phyloP scores from a whole-genome alignment of 768 basidiomycete genomes.

The Paxillus involutus region DNA sequence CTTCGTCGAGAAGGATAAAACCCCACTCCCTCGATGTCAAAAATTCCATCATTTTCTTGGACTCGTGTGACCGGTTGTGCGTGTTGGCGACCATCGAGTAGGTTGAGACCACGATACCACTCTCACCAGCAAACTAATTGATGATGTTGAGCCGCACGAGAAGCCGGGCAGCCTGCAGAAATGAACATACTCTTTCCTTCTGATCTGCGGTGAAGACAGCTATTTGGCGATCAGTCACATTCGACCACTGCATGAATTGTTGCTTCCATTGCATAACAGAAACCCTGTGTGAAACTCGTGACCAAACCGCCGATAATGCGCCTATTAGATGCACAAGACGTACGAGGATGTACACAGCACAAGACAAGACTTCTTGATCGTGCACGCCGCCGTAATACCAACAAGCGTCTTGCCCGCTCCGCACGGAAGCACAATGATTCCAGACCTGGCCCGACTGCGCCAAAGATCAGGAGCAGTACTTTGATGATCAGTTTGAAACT shows the following conservation, averaged over 20 bases:
- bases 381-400: constrained; percentile 99
- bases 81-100: constrained; percentile 99
- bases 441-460: constrained; percentile 88
- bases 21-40: constrained; percentile 99
- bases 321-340: constrained; percentile 32
- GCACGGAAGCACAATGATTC: constrained; percentile 97
- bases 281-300: constrained; percentile 46
- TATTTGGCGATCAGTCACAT: constrained; percentile 94
- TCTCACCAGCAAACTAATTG: constrained; percentile 87
- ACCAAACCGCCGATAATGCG: constrained; percentile 1
- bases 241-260: constrained; percentile 98
- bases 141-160: constrained; percentile 3
- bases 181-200: constrained; percentile 80
- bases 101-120: constrained; percentile 97
- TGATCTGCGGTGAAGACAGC: constrained; percentile 97
- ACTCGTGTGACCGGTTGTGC: constrained; percentile 96
- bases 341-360: constrained; percentile 98
- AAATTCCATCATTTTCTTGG: constrained; percentile 99
- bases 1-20: constrained; percentile 95
- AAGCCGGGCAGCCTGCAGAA: background rate
- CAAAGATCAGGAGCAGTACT: constrained; percentile 1
- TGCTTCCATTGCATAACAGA: constrained; percentile 99
- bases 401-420: constrained; percentile 99
- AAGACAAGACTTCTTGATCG: constrained; percentile 97
- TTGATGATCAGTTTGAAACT: background rate